A percentile compares a stretch with the other conserved stretches of the same genome.
Evolutionary conservation across 768 basidiomycete genomes (phyloP).

Genomic region (Amanita fuliginea): DNA sequence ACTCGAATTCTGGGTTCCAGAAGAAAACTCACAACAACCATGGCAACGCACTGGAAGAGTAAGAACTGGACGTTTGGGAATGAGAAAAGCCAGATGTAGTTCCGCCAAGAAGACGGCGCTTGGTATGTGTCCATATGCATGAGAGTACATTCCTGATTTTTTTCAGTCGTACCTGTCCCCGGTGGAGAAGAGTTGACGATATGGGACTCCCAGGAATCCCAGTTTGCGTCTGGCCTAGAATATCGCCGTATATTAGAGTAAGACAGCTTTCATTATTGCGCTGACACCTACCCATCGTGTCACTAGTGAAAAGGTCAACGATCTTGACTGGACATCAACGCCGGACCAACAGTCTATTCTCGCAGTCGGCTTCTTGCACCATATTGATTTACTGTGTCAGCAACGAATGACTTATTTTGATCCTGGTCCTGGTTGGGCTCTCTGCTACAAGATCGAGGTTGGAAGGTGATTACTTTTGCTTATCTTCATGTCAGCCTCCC

Average conservation of each 20-base stretch:
- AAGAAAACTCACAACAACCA: slow-evolving; percentile 17
- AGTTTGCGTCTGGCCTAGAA: slow-evolving; percentile 87
- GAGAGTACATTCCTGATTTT: slow-evolving; percentile 5
- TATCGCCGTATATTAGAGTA: slow-evolving; percentile 55
- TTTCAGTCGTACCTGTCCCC: slow-evolving; percentile 44
- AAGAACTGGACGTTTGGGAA: slow-evolving; percentile 52
- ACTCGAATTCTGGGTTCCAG: slow-evolving; percentile 79
- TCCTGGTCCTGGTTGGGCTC: slow-evolving; percentile 67
- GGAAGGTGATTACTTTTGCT: slow-evolving; percentile 27
- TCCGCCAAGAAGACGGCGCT: slow-evolving; percentile 88
- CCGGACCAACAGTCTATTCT: slow-evolving; percentile 84
- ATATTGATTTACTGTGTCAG: slow-evolving; percentile 81
- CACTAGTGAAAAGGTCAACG: slow-evolving; percentile 50
- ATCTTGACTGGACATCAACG: slow-evolving; percentile 91
- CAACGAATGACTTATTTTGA: slow-evolving; percentile 90
- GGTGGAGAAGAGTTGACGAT: slow-evolving; percentile 79
- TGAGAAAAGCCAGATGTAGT: slow-evolving; percentile 74
- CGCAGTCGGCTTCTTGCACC: slow-evolving; percentile 75
- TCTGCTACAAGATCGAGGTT: slow-evolving; percentile 63
- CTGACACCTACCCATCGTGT: not conserved
- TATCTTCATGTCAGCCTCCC: slow-evolving; percentile 5
- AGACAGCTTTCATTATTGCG: slow-evolving; percentile 9
- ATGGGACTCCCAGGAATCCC: slow-evolving; percentile 93
- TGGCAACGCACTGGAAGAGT: slow-evolving; percentile 72
- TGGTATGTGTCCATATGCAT: slow-evolving; percentile 33